Evolutionary conservation across 768 basidiomycete species (phyloP).

Genomic region (Nidularia sp.): DNA sequence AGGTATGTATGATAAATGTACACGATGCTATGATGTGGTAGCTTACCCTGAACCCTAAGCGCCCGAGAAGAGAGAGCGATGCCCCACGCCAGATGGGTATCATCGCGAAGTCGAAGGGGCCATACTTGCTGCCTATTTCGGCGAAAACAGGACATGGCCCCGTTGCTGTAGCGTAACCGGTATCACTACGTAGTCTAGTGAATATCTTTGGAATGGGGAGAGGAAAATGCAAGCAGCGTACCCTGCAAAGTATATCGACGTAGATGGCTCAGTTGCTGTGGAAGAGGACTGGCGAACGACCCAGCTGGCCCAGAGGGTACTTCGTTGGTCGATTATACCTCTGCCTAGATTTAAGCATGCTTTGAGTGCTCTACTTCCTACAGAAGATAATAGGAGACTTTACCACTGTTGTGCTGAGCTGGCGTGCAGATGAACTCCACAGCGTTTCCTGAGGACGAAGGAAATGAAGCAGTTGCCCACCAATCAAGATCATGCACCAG

Average conservation of each 20-base stretch:
- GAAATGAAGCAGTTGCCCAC: background rate
- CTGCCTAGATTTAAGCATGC: background rate
- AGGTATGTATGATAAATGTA: background rate
- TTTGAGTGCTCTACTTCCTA: background rate
- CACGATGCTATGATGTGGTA: background rate
- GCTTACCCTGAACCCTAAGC: background rate
- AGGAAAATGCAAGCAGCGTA: background rate
- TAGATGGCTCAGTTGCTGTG: background rate
- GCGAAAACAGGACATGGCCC: background rate
- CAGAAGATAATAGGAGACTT: background rate
- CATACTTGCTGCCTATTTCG: background rate
- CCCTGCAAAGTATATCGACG: background rate
- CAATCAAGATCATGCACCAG: background rate
- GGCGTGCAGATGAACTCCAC: background rate
- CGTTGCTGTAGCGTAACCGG: background rate
- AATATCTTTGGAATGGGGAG: background rate
- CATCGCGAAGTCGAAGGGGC: background rate
- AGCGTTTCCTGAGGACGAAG: background rate
- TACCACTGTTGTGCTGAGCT: background rate
- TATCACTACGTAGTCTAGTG: background rate
- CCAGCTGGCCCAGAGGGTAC: background rate
- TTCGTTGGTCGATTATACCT: background rate
- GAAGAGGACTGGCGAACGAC: background rate
- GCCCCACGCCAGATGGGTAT: background rate
- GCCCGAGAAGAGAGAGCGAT: background rate